Evolutionary conservation across 345 rosid genomes (phyloP).

Genomic region (Carallia pectinifolia): DNA sequence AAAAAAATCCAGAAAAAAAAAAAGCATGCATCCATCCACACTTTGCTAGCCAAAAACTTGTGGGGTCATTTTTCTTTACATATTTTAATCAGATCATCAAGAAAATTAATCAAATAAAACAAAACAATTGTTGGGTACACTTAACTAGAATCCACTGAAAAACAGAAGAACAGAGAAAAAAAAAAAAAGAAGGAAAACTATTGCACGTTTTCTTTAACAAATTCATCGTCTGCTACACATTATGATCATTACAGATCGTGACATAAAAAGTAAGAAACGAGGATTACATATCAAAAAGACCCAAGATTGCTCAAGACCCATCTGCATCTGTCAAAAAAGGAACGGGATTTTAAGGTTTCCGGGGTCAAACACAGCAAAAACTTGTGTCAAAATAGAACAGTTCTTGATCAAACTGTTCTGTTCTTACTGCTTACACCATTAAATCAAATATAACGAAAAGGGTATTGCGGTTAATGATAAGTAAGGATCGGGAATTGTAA

Average conservation of each 20-base stretch:
- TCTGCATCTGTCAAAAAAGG: slow-evolving; percentile 42
- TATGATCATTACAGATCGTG: slow-evolving; percentile 47
- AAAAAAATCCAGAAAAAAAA: slow-evolving; percentile 8
- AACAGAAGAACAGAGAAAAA: not conserved
- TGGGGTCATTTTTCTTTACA: not conserved
- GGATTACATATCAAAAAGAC: slow-evolving; percentile 40
- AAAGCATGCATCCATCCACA: not conserved
- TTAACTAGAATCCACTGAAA: slow-evolving; percentile 27
- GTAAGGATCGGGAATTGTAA: slow-evolving; percentile 10
- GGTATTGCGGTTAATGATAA: slow-evolving; percentile 16
- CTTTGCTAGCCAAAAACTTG: slow-evolving; percentile 1
- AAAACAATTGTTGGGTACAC: slow-evolving; percentile 12
- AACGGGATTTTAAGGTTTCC: slow-evolving; percentile 23
- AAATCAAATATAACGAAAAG: not conserved
- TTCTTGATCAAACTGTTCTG: slow-evolving; percentile 28
- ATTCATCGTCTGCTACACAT: slow-evolving; percentile 28
- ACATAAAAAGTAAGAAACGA: slow-evolving; percentile 22
- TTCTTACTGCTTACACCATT: not conserved
- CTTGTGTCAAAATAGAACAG: slow-evolving; percentile 24
- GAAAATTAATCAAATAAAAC: slow-evolving; percentile 19
- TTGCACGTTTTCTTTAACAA: slow-evolving; percentile 20
- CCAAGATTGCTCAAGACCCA: slow-evolving; percentile 44
- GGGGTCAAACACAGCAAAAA: slow-evolving; percentile 23
- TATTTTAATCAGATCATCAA: not conserved
- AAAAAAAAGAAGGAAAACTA: not conserved